Evolutionary conservation across 139 green algal species (phyloP).

Genomic region (Yamagishiella unicocca): DNA sequence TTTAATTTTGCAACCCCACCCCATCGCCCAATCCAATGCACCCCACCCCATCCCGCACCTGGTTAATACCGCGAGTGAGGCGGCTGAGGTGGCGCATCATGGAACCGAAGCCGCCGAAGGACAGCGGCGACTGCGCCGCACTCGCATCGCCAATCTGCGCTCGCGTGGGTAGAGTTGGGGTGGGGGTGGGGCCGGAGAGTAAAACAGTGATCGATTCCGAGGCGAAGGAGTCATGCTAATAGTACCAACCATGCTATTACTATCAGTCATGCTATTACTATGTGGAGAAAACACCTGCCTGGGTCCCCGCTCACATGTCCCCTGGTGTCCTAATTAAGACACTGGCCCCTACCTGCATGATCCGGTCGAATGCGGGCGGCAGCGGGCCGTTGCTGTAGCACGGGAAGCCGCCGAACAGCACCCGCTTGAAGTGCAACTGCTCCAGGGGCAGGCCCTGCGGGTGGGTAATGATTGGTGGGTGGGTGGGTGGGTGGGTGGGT

Average conservation of each 20-base stretch:
- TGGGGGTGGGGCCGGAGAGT: too few relatives aligned
- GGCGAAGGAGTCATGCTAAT: too few relatives aligned
- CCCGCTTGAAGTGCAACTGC: constrained; percentile 68
- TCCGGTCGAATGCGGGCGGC: constrained; percentile 69
- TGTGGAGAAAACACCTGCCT: too few relatives aligned
- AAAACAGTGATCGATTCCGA: too few relatives aligned
- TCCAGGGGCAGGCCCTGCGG: constrained; percentile 55
- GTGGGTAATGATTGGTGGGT: too few relatives aligned
- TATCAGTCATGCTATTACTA: too few relatives aligned
- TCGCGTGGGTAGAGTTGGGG: neutral
- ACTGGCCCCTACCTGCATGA: constrained; percentile 78
- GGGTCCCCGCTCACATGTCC: too few relatives aligned
- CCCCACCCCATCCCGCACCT: constrained; percentile 6
- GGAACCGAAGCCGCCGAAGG: constrained; percentile 78
- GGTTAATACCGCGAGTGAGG: constrained; percentile 62
- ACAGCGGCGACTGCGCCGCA: constrained; percentile 68
- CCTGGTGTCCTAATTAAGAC: too few relatives aligned
- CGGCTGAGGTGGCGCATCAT: constrained; percentile 80
- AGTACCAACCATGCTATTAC: too few relatives aligned
- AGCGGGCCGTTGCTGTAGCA: constrained; percentile 72
- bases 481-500: too few relatives aligned
- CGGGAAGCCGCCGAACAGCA: constrained; percentile 84
- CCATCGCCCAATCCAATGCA: neutral
- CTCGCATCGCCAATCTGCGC: constrained; percentile 74
- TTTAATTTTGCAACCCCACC: too few relatives aligned